A percentile compares a stretch with the other conserved stretches of the same genome.
Evolutionary conservation across 768 basidiomycete genomes (phyloP).

Genomic region (Rhodotorula babjevae): DNA sequence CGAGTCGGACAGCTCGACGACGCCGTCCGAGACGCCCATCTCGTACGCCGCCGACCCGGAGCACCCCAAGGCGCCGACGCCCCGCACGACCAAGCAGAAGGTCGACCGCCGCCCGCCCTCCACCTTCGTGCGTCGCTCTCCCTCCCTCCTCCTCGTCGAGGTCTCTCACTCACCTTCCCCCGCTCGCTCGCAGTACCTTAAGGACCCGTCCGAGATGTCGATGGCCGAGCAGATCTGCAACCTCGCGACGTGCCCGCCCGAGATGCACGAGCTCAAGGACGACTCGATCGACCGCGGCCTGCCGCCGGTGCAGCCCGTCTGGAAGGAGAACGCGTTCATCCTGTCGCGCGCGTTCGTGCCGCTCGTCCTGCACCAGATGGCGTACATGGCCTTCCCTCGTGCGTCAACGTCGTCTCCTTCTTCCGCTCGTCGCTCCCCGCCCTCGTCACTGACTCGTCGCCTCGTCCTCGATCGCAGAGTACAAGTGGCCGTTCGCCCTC

Average conservation of each 20-base stretch:
- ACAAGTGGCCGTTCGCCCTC: slow-evolving; percentile 19
- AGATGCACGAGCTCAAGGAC: slow-evolving; percentile 24
- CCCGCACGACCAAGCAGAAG: slow-evolving; percentile 8
- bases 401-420: neutral
- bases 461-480: slow-evolving; percentile 7
- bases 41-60: slow-evolving; percentile 21
- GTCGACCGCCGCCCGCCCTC: slow-evolving; percentile 15
- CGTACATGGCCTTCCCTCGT: slow-evolving; percentile 14
- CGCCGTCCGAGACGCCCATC: slow-evolving; percentile 9
- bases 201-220: slow-evolving; percentile 17
- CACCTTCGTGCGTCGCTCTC: slow-evolving; percentile 10
- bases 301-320: neutral
- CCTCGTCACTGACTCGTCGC: too few species aligned
- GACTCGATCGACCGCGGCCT: slow-evolving; percentile 26
- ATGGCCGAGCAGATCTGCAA: slow-evolving; percentile 24
- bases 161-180: neutral
- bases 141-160: too few species aligned
- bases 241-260: slow-evolving; percentile 22
- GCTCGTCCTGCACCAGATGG: slow-evolving; percentile 7
- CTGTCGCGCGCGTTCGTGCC: slow-evolving; percentile 10
- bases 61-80: neutral
- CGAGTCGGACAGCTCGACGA: slow-evolving; percentile 4
- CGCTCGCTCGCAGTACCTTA: slow-evolving; percentile 14
- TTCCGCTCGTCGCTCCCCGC: neutral
- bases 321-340: slow-evolving; percentile 26